Evolutionary conservation across 306 rosid genomes (phyloP).

Genomic region (Inga oerstediana): DNA sequence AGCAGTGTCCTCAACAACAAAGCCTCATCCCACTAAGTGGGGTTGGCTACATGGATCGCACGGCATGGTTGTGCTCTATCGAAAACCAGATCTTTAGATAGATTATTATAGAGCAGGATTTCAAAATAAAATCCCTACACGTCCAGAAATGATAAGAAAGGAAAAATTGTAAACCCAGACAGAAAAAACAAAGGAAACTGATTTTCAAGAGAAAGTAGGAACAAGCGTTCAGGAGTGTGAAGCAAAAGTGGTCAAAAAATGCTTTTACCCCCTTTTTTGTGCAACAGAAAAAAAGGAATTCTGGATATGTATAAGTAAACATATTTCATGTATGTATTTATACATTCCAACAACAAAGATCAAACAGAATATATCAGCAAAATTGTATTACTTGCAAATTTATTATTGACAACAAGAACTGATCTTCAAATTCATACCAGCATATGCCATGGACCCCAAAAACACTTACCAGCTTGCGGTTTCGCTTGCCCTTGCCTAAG

Average conservation of each 20-base stretch:
- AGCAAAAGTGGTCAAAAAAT: neutral
- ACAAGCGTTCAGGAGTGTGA: neutral
- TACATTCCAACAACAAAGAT: slow-evolving; percentile 12
- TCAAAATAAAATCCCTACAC: neutral
- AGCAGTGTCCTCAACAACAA: neutral
- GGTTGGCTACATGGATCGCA: no score
- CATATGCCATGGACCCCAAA: slow-evolving; percentile 13
- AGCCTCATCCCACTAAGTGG: no score
- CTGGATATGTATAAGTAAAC: neutral
- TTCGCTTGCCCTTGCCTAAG: slow-evolving; percentile 95
- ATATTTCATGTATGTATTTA: neutral
- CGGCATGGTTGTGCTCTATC: no score
- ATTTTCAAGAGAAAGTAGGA: neutral
- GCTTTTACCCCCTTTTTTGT: neutral
- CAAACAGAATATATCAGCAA: slow-evolving; percentile 18
- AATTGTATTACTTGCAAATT: slow-evolving; percentile 14
- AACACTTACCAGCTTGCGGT: slow-evolving; percentile 81
- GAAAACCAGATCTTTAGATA: no score
- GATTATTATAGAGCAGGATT: neutral
- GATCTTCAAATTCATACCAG: slow-evolving; percentile 8
- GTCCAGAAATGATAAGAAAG: neutral
- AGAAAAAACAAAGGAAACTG: neutral
- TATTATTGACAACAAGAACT: slow-evolving; percentile 22
- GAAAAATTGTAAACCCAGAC: neutral
- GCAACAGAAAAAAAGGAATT: neutral